Conservation (phyloP, 768 basidiomycete genomes). For the Tricholoma matsutake region DNA sequence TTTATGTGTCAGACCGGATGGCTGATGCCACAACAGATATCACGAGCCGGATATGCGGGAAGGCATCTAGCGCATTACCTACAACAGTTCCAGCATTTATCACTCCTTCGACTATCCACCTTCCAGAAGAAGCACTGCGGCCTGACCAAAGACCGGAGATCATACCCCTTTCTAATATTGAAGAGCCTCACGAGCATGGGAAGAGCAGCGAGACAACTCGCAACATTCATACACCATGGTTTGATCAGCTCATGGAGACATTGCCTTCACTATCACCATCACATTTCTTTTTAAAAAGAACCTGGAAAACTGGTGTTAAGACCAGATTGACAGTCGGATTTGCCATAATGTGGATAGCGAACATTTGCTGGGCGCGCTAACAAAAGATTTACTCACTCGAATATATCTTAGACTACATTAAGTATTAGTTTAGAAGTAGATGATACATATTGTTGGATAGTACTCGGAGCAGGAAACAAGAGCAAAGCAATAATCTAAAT, state of each 20-base stretch:
- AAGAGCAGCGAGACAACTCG: slow-evolving; percentile 24
- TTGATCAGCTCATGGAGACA: slow-evolving; percentile 46
- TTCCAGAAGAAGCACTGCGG: slow-evolving; percentile 11
- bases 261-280: slow-evolving; percentile 20
- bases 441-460: neutral
- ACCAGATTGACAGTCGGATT: slow-evolving; percentile 40
- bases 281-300: slow-evolving; percentile 29
- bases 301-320: slow-evolving; percentile 31
- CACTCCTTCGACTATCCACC: slow-evolving; percentile 8
- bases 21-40: slow-evolving; percentile 73
- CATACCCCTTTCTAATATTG: slow-evolving; percentile 18
- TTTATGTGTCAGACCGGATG: slow-evolving; percentile 76
- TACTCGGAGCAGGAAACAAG: neutral
- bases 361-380: slow-evolving; percentile 52
- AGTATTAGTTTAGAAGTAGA: neutral
- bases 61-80: slow-evolving; percentile 18
- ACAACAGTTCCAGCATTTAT: slow-evolving; percentile 6
- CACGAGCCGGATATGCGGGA: slow-evolving; percentile 55
- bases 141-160: slow-evolving; percentile 13
- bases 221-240: slow-evolving; percentile 46
- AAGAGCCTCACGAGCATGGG: slow-evolving; percentile 9
- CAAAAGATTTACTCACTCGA: neutral
- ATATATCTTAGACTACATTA: neutral
- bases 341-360: slow-evolving; percentile 60
- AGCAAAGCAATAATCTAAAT: neutral